A percentile compares a stretch with the other conserved stretches of the same genome.
Conservation (phyloP, 495 filamentous ascomycete genomes). For the Penicillium diatomitis region DNA sequence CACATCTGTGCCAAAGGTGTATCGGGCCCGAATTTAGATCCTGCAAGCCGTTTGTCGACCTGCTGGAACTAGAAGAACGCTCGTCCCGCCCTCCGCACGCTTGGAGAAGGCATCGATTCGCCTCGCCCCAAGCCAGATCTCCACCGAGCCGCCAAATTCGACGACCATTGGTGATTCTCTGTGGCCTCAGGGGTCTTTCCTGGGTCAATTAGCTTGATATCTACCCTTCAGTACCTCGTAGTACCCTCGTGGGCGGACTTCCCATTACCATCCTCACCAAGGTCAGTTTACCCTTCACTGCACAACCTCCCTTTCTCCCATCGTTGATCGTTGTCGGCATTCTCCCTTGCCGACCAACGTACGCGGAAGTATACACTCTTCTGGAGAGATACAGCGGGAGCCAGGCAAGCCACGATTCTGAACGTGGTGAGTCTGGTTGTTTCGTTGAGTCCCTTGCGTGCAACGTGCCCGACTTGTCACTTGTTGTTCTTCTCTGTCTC, state of each 20-base stretch:
- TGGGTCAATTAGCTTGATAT: no score
- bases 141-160: slow-evolving; percentile 2
- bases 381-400: background rate
- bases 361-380: background rate
- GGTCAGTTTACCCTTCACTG: background rate
- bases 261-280: background rate
- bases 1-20: no score
- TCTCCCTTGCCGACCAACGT: background rate
- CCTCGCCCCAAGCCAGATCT: slow-evolving; percentile 5
- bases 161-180: background rate
- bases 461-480: slow-evolving; percentile 18
- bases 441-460: slow-evolving; percentile 24
- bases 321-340: background rate
- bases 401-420: slow-evolving; percentile 12
- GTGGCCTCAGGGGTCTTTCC: background rate
- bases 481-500: slow-evolving; percentile 8
- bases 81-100: slow-evolving; percentile 23
- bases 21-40: background rate
- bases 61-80: slow-evolving; percentile 41
- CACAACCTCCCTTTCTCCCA: background rate
- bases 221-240: no score
- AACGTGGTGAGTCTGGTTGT: slow-evolving; percentile 18
- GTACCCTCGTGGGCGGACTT: no score
- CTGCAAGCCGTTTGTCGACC: slow-evolving; percentile 41
- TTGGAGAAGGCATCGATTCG: slow-evolving; percentile 22